Evolutionary conservation across 371 early-diverging fungal genomes (phyloP).

Genomic region (Blakeslea trispora): DNA sequence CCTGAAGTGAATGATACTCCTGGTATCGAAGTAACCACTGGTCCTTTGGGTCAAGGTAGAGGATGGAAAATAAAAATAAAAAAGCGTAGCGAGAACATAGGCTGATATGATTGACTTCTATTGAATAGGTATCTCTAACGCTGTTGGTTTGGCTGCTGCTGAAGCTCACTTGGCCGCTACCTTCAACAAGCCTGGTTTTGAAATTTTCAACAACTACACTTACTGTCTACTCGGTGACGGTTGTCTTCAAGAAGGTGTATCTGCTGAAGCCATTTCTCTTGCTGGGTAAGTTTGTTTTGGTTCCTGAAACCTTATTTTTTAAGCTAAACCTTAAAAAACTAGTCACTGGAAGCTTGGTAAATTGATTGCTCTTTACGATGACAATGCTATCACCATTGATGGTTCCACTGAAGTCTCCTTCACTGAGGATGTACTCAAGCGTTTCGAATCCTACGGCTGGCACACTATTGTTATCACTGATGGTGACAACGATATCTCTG

Average conservation of each 20-base stretch:
- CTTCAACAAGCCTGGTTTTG: conserved; percentile 87
- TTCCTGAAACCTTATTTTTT: conserved; percentile 8
- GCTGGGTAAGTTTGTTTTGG: conserved; percentile 74
- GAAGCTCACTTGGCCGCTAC: conserved; percentile 86
- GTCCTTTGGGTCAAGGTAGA: conserved; percentile 99
- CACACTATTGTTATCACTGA: conserved; percentile 81
- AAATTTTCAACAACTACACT: conserved; percentile 84
- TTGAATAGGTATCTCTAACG: conserved; percentile 74
- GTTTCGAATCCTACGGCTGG: conserved; percentile 96
- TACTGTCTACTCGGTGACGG: conserved; percentile 97
- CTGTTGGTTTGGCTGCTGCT: conserved; percentile 97
- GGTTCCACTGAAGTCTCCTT: conserved; percentile 88
- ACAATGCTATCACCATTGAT: conserved; percentile 97
- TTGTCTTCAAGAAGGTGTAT: conserved; percentile 99
- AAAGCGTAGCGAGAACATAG: not conserved
- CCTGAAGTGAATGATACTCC: conserved; percentile 86
- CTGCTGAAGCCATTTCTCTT: conserved; percentile 95
- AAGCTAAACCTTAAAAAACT: conserved; percentile 9
- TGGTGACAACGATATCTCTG: conserved; percentile 81
- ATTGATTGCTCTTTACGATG: conserved; percentile 96
- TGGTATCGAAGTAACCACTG: conserved; percentile 98
- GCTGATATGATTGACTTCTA: not conserved
- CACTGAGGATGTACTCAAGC: conserved; percentile 91
- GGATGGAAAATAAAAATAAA: not conserved
- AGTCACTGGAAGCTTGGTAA: conserved; percentile 96